Conservation (phyloP, 805 yeast species). For the Saccharomyces eubayanus region DNA sequence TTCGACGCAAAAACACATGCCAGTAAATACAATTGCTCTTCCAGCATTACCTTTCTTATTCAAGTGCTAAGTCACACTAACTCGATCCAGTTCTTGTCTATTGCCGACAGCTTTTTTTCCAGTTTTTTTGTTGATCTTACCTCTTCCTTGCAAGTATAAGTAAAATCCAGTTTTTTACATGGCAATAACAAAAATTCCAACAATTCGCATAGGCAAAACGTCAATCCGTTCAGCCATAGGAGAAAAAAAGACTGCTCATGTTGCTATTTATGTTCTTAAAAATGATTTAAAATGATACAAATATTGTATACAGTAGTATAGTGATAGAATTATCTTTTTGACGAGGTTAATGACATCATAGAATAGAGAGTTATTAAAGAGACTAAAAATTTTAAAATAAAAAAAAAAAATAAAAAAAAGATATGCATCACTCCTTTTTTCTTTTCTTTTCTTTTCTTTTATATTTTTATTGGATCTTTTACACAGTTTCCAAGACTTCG, state of each 20-base stretch:
- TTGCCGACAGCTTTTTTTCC: background rate
- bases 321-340: background rate
- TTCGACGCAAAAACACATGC: slow-evolving; percentile 20
- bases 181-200: background rate
- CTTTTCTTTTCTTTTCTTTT: background rate
- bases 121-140: background rate
- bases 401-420: background rate
- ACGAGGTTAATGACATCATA: background rate
- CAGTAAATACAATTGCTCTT: slow-evolving; percentile 19
- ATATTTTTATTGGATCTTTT: slow-evolving; percentile 30
- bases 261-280: background rate
- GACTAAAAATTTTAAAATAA: background rate
- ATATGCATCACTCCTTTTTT: background rate
- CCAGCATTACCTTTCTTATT: slow-evolving; percentile 5
- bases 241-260: background rate
- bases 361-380: background rate
- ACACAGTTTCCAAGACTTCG: slow-evolving; percentile 95
- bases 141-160: background rate
- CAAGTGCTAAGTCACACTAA: background rate
- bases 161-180: background rate
- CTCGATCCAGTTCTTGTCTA: background rate
- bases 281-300: background rate
- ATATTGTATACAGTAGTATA: background rate
- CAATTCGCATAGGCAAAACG: background rate
- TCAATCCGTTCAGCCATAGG: background rate